Conservation (phyloP, 1,139 yeast species). For the Lodderomyces pseudojiufengensis region DNA sequence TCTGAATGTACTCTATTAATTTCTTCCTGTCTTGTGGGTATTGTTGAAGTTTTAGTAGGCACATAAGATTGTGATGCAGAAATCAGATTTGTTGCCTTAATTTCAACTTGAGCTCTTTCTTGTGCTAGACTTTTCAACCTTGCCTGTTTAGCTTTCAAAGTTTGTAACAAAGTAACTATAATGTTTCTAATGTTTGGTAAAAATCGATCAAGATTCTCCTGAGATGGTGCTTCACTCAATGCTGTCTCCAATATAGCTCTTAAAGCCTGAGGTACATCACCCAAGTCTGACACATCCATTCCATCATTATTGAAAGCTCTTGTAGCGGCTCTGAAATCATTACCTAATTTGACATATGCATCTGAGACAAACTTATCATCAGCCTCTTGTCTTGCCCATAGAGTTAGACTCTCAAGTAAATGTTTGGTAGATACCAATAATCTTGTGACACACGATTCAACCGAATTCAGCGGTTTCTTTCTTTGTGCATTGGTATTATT, state of each 20-base stretch:
- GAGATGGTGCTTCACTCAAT: constrained; percentile 80
- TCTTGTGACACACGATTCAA: constrained; percentile 80
- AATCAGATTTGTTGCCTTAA: no score
- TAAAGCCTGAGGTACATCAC: constrained; percentile 41
- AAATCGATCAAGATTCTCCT: constrained; percentile 73
- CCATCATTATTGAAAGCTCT: constrained; percentile 44
- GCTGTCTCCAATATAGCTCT: constrained; percentile 84
- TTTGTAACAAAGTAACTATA: constrained; percentile 76
- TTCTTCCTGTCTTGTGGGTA: not conserved
- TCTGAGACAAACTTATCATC: constrained; percentile 85
- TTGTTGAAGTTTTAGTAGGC: not conserved
- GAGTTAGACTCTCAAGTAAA: constrained; percentile 76
- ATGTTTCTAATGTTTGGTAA: constrained; percentile 85
- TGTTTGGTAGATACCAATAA: constrained; percentile 87
- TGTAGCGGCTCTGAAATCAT: constrained; percentile 86
- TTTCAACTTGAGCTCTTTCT: constrained; percentile 16
- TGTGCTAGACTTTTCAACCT: constrained; percentile 39
- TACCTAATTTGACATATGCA: constrained; percentile 88
- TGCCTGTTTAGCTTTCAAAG: constrained; percentile 74
- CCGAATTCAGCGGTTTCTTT: constrained; percentile 51
- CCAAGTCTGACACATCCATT: constrained; percentile 41
- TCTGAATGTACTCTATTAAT: not conserved
- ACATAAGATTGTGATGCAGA: not conserved
- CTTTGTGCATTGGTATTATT: constrained; percentile 13
- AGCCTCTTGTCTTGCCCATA: constrained; percentile 83